Percentiles rank a stretch among this genome's conserved stretches.
These are phyloP conservation scores for Xanthoparmelia taractica DNA, from an alignment of 495 filamentous ascomycete species.

Conservation along the genomic window DNA sequence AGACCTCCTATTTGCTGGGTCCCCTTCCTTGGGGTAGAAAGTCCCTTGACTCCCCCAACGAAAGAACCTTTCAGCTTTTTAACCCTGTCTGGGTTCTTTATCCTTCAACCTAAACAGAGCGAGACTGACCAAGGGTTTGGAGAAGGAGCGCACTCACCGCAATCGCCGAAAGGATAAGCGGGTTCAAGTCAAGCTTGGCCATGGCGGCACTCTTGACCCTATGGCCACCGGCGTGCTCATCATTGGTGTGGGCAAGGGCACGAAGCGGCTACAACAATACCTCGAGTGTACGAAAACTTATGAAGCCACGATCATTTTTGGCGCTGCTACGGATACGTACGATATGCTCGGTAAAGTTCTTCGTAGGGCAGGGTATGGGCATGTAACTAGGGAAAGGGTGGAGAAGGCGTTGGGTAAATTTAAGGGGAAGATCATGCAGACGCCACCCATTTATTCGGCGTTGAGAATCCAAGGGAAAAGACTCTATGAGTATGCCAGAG, in stretches of 20 bases:
- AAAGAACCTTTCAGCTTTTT: too few species aligned
- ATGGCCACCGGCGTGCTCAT: constrained; percentile 89
- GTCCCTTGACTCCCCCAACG: background rate
- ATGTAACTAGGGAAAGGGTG: constrained; percentile 69
- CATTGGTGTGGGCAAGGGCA: constrained; percentile 78
- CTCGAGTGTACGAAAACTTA: constrained; percentile 87
- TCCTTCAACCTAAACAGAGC: background rate
- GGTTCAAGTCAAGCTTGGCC: constrained; percentile 82
- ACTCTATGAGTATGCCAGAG: constrained; percentile 90
- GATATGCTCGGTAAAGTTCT: constrained; percentile 78
- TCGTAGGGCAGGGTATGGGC: constrained; percentile 59
- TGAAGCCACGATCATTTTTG: constrained; percentile 81
- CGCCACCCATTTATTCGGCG: constrained; percentile 88
- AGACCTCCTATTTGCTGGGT: background rate
- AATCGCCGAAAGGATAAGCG: constrained; percentile 43
- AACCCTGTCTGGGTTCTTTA: background rate
- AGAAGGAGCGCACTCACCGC: constrained; percentile 34
- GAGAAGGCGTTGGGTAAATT: constrained; percentile 70
- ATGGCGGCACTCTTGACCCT: constrained; percentile 93
- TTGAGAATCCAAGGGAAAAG: constrained; percentile 84
- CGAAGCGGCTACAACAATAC: constrained; percentile 70
- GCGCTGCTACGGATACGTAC: constrained; percentile 87
- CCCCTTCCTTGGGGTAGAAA: background rate
- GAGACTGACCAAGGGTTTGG: background rate
- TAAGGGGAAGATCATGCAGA: constrained; percentile 81